Conservation (phyloP, 176 grass and related monocot species). For the Juncus inflexus region DNA sequence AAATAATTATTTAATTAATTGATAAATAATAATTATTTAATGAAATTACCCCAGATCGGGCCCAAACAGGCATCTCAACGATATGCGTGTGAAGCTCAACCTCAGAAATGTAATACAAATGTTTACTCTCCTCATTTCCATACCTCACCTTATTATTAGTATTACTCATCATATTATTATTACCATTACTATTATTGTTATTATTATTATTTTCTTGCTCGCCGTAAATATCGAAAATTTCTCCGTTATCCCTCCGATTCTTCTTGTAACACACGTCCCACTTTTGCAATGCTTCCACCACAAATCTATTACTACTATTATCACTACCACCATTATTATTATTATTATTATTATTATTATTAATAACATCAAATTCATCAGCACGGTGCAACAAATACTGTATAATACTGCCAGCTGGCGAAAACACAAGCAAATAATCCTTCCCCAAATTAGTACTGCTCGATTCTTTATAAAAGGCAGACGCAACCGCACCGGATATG, state of each 20-base stretch:
- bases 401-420: constrained; percentile 78
- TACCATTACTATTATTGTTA: constrained; percentile 23
- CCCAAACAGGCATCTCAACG: constrained; percentile 56
- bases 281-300: constrained; percentile 88
- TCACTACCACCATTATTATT: too few relatives aligned
- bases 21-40: constrained; percentile 24
- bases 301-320: constrained; percentile 45
- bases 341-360: too few relatives aligned
- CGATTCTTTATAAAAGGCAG: constrained; percentile 69
- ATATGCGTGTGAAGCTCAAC: constrained; percentile 84
- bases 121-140: constrained; percentile 50
- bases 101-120: constrained; percentile 67
- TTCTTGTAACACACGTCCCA: constrained; percentile 93
- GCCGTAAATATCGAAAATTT: constrained; percentile 56
- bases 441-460: constrained; percentile 30
- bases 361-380: constrained; percentile 14
- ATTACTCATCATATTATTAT: constrained; percentile 53
- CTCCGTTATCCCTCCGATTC: constrained; percentile 57
- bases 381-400: constrained; percentile 71
- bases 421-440: constrained; percentile 83
- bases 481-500: constrained; percentile 58
- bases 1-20: not conserved
- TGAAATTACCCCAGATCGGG: constrained; percentile 64
- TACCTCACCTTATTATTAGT: constrained; percentile 44
- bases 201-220: constrained; percentile 43